Evolutionary conservation across 192 early-diverging fungal genomes (phyloP).

Genomic region (Coemansia sp.): DNA sequence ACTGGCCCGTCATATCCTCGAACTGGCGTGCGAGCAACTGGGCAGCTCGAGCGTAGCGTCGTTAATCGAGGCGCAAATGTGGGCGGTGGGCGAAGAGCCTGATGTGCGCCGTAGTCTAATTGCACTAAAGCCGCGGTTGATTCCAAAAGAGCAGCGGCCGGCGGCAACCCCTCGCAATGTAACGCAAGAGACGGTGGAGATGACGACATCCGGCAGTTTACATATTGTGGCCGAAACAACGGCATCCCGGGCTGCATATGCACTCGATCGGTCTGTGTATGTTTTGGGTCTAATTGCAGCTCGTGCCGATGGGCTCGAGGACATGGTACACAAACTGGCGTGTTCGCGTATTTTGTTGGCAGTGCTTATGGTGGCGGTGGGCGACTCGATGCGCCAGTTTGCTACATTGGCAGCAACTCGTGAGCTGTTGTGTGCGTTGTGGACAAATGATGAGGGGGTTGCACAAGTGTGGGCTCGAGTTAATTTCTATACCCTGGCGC

Average conservation of each 20-base stretch:
- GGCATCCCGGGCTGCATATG: constrained; percentile 42
- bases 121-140: constrained; percentile 43
- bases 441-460: constrained; percentile 6
- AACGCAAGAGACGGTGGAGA: constrained; percentile 25
- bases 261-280: constrained; percentile 34
- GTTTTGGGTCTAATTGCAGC: constrained; percentile 25
- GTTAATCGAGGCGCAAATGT: constrained; percentile 30
- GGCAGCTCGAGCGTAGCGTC: not conserved
- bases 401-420: constrained; percentile 22
- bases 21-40: constrained; percentile 3
- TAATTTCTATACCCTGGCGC: constrained; percentile 36
- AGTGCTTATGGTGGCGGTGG: constrained; percentile 31
- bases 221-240: constrained; percentile 24
- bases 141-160: constrained; percentile 44
- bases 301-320: not conserved
- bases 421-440: constrained; percentile 42
- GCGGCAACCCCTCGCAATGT: constrained; percentile 6
- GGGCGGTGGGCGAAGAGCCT: constrained; percentile 41
- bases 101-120: constrained; percentile 42
- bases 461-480: constrained; percentile 27
- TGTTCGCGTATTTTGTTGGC: constrained; percentile 31
- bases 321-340: constrained; percentile 16
- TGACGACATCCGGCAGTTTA: constrained; percentile 29
- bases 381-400: constrained; percentile 49
- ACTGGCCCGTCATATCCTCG: constrained; percentile 18